These are phyloP conservation scores for Ensete ventricosum DNA, from an alignment of 176 grass and related monocot species.

Conservation along the genomic window DNA sequence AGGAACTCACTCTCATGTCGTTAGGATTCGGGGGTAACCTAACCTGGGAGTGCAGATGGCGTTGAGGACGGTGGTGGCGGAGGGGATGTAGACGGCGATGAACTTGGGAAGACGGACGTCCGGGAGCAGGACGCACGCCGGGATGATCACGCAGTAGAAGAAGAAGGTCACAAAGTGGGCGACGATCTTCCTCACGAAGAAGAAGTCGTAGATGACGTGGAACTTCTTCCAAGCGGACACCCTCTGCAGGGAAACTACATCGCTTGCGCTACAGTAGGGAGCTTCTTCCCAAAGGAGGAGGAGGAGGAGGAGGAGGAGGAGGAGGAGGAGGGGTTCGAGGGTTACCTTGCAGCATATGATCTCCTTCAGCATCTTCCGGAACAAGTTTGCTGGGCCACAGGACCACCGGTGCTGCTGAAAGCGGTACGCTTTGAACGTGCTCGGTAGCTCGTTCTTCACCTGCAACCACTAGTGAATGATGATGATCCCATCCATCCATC, in stretches of 20 bases:
- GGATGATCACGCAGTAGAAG: conserved; percentile 85
- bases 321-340: not conserved
- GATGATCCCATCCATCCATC: too few species aligned
- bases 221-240: conserved; percentile 76
- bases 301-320: not conserved
- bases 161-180: conserved; percentile 79
- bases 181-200: conserved; percentile 80
- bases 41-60: conserved; percentile 58
- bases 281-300: too few species aligned
- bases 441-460: conserved; percentile 74
- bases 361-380: conserved; percentile 69
- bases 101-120: conserved; percentile 64
- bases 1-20: not conserved
- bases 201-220: conserved; percentile 74
- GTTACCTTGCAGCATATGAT: conserved; percentile 33
- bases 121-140: conserved; percentile 47
- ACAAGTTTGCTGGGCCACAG: conserved; percentile 61
- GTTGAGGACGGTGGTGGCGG: conserved; percentile 73
- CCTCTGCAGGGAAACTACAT: conserved; percentile 18
- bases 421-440: conserved; percentile 54
- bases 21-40: not conserved
- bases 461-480: too few species aligned
- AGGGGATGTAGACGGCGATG: conserved; percentile 57
- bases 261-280: too few species aligned
- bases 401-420: conserved; percentile 89